Evolutionary conservation across 2,329 filamentous ascomycete genomes (phyloP).

Genomic region (Septoria petroselini): DNA sequence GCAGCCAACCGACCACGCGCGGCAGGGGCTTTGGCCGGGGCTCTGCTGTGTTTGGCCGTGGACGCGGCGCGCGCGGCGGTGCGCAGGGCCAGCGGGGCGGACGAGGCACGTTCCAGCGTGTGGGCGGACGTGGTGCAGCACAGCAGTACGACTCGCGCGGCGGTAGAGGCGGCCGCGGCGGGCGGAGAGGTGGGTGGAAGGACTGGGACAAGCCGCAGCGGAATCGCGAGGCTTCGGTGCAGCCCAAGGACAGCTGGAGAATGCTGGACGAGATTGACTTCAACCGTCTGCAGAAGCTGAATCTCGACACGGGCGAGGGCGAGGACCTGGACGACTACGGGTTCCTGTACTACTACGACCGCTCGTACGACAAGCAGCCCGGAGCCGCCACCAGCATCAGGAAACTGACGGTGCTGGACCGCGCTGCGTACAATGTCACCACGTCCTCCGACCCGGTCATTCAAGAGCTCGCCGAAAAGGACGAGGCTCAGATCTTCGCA

Average conservation of each 20-base stretch:
- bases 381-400: conserved; percentile 80
- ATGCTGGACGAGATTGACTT: conserved; percentile 99
- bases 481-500: conserved; percentile 94
- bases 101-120: conserved; percentile 70
- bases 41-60: conserved; percentile 81
- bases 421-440: conserved; percentile 96
- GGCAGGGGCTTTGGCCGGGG: conserved; percentile 78
- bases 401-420: conserved; percentile 83
- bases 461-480: conserved; percentile 91
- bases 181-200: conserved; percentile 94
- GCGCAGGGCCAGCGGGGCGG: conserved; percentile 62
- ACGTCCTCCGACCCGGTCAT: conserved; percentile 95
- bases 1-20: conserved; percentile 81
- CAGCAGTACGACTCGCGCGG: conserved; percentile 69
- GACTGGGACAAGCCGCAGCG: conserved; percentile 97
- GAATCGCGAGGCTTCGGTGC: conserved; percentile 92
- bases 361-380: conserved; percentile 86
- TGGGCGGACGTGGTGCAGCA: conserved; percentile 64
- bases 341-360: conserved; percentile 98
- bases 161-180: conserved; percentile 67
- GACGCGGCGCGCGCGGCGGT: conserved; percentile 68
- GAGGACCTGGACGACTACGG: conserved; percentile 95
- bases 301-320: conserved; percentile 89
- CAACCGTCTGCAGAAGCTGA: conserved; percentile 89
- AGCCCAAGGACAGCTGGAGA: conserved; percentile 93